phyloP scores from a whole-genome alignment of 345 rosid genomes.

The Eutrema heterophyllum region DNA sequence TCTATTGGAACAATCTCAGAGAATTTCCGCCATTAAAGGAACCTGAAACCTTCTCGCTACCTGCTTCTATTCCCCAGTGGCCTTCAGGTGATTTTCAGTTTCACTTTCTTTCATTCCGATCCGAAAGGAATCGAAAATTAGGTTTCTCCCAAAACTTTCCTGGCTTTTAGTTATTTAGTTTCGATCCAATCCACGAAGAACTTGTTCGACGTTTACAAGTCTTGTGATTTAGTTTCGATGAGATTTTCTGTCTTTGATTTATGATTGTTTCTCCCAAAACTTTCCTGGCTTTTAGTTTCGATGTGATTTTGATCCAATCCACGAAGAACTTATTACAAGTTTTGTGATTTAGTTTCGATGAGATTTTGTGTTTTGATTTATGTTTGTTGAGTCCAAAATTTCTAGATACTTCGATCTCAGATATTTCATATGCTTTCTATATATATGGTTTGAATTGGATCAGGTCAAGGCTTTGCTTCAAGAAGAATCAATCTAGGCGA shows the following conservation, averaged over 20 bases:
- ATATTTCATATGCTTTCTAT: background rate
- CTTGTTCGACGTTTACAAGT: background rate
- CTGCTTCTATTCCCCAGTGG: slow-evolving; percentile 65
- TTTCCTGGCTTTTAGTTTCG: background rate
- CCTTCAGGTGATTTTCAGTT: slow-evolving; percentile 49
- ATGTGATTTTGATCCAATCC: too few relatives aligned
- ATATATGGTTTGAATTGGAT: background rate
- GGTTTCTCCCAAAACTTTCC: background rate
- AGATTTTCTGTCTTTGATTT: too few relatives aligned
- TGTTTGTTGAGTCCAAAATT: too few relatives aligned
- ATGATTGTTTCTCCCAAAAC: too few relatives aligned
- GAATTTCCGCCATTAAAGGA: slow-evolving; percentile 25
- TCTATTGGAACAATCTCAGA: slow-evolving; percentile 37
- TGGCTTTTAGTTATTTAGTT: background rate
- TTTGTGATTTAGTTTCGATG: background rate
- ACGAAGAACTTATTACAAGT: background rate
- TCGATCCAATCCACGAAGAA: slow-evolving; percentile 3
- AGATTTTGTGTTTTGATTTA: too few relatives aligned
- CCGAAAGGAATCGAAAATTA: background rate
- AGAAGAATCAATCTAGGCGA: slow-evolving; percentile 72
- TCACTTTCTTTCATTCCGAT: slow-evolving; percentile 24
- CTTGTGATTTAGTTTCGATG: background rate
- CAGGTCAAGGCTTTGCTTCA: slow-evolving; percentile 68
- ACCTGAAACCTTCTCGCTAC: slow-evolving; percentile 58
- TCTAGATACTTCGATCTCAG: background rate